phyloP scores from a whole-genome alignment of 768 basidiomycete species.

The Russula lepida region DNA sequence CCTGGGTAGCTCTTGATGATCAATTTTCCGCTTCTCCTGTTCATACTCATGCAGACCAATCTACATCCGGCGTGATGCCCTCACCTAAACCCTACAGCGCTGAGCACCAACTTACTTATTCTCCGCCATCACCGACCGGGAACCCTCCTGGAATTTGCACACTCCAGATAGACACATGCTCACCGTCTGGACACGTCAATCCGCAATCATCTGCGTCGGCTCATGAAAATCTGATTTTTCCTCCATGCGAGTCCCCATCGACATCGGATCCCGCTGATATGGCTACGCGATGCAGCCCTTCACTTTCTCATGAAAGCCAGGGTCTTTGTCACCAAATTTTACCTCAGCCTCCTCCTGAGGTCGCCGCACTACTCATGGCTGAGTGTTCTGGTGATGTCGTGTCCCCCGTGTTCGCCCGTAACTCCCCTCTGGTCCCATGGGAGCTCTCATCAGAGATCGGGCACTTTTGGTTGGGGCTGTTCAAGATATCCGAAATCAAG shows the following conservation, averaged over 20 bases:
- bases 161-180: background rate
- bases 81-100: background rate
- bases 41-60: background rate
- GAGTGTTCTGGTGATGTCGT: background rate
- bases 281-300: background rate
- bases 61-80: background rate
- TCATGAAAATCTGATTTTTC: background rate
- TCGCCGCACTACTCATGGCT: background rate
- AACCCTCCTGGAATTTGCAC: background rate
- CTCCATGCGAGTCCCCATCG: background rate
- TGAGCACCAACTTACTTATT: background rate
- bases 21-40: background rate
- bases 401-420: conserved; percentile 11
- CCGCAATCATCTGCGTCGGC: background rate
- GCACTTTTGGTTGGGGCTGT: conserved; percentile 19
- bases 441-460: conserved; percentile 16
- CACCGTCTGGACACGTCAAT: background rate
- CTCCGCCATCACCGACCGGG: background rate
- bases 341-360: conserved; percentile 14
- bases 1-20: background rate
- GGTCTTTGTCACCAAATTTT: background rate
- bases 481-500: conserved; percentile 12
- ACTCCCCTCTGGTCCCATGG: conserved; percentile 19
- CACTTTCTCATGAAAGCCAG: background rate
- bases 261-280: background rate